Conservation (phyloP, 2,329 filamentous ascomycete genomes). For the Thielaviopsis ethacetica region DNA sequence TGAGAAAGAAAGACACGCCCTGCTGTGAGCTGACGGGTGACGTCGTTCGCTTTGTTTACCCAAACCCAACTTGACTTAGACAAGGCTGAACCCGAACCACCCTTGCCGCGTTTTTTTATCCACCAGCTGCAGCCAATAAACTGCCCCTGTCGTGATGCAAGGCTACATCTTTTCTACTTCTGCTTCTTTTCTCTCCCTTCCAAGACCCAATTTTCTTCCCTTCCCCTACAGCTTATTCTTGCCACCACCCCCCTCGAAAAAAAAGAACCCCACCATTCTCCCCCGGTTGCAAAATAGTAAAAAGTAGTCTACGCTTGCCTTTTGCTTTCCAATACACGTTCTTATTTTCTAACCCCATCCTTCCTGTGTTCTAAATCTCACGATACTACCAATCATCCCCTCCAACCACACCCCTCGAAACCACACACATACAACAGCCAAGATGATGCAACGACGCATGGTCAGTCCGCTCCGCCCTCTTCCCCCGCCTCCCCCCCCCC, state of each 20-base stretch:
- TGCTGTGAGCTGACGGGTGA: too few species aligned
- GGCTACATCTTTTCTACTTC: neutral
- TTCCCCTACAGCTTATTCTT: neutral
- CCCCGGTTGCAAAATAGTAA: neutral
- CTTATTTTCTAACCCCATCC: neutral
- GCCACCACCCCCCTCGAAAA: too few species aligned
- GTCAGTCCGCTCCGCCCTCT: constrained; percentile 21
- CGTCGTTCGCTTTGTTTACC: neutral
- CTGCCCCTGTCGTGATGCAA: neutral
- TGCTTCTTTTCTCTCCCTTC: neutral
- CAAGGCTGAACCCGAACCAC: neutral
- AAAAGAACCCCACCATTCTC: too few species aligned
- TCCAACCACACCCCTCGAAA: neutral
- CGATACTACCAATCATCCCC: too few species aligned
- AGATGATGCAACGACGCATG: constrained; percentile 44
- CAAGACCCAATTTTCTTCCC: too few species aligned
- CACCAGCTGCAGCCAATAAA: neutral
- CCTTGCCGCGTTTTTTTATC: neutral
- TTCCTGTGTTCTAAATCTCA: neutral
- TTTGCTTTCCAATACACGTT: neutral
- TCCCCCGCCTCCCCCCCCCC: too few species aligned
- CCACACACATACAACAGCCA: constrained; percentile 20
- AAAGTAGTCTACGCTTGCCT: neutral
- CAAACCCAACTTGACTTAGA: neutral
- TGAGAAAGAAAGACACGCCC: too few species aligned